These are phyloP conservation scores for Stachybotrys chartarum DNA, from an alignment of 2,329 filamentous ascomycete species.

Conservation along the genomic window DNA sequence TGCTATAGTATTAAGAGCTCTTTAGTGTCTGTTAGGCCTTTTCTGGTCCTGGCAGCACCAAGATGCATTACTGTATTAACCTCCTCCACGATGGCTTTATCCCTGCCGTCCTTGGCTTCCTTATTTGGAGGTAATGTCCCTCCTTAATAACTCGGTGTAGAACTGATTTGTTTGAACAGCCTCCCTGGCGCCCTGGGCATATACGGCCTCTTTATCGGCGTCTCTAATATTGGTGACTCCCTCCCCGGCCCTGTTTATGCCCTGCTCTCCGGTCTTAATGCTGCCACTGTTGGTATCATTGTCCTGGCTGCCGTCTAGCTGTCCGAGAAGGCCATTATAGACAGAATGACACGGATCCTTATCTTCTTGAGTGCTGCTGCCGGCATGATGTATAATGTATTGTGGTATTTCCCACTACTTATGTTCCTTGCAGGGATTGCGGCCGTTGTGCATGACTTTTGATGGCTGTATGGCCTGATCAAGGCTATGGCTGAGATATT, in stretches of 20 bases:
- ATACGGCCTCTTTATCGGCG: slow-evolving; percentile 59
- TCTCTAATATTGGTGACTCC: slow-evolving; percentile 49
- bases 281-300: slow-evolving; percentile 65
- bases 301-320: slow-evolving; percentile 63
- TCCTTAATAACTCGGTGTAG: slow-evolving; percentile 16
- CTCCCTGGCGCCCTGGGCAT: slow-evolving; percentile 65
- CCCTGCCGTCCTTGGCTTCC: slow-evolving; percentile 50
- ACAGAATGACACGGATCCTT: slow-evolving; percentile 53
- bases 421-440: slow-evolving; percentile 48
- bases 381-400: slow-evolving; percentile 61
- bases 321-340: slow-evolving; percentile 60
- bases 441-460: slow-evolving; percentile 49
- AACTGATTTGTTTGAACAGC: too few species aligned
- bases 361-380: slow-evolving; percentile 58
- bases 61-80: slow-evolving; percentile 64
- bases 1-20: slow-evolving; percentile 66
- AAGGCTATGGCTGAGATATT: not conserved
- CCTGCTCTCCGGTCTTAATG: slow-evolving; percentile 63
- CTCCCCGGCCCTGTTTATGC: slow-evolving; percentile 60
- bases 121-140: slow-evolving; percentile 54
- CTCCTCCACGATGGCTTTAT: slow-evolving; percentile 54
- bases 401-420: slow-evolving; percentile 66
- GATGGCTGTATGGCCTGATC: slow-evolving; percentile 34
- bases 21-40: slow-evolving; percentile 64
- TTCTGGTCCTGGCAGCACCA: slow-evolving; percentile 61